Evolutionary conservation across 2,329 filamentous ascomycete genomes (phyloP).

Genomic region (Colletotrichum sp.): DNA sequence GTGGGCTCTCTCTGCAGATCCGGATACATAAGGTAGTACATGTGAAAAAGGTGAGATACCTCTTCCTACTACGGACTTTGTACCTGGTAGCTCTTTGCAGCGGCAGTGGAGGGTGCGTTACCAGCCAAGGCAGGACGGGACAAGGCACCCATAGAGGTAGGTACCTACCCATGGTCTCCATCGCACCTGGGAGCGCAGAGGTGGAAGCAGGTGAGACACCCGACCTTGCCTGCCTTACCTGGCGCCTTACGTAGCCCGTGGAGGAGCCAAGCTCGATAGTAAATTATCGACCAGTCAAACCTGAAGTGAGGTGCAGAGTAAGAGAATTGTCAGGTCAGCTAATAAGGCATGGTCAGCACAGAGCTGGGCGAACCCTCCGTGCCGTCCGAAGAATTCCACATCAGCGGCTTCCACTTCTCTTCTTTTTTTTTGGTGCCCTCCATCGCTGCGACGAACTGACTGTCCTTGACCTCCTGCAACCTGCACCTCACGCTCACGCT

Average conservation of each 20-base stretch:
- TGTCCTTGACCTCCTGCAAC: not conserved
- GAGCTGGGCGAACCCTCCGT: not conserved
- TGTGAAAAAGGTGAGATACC: not conserved
- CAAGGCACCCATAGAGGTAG: not conserved
- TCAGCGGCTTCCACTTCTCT: conserved; percentile 6
- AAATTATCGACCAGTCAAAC: not conserved
- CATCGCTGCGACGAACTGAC: not conserved
- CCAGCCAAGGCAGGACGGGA: not conserved
- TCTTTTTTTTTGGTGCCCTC: not conserved
- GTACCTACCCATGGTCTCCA: not conserved
- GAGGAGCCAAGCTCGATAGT: conserved; percentile 7
- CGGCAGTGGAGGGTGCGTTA: not conserved
- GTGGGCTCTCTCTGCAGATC: conserved; percentile 2
- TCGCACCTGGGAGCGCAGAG: not conserved
- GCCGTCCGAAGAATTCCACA: not conserved
- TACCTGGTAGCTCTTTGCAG: not conserved
- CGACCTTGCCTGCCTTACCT: not conserved
- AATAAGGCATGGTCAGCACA: not conserved
- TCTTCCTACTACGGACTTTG: not conserved
- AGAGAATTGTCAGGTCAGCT: not conserved
- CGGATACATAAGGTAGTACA: not conserved
- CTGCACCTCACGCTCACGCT: not conserved
- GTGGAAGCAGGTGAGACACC: not conserved
- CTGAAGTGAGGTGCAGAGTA: not conserved
- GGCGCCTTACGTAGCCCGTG: not conserved